phyloP scores from a whole-genome alignment of 78 protist genomes.

The Pigoraptor vietnamica region DNA sequence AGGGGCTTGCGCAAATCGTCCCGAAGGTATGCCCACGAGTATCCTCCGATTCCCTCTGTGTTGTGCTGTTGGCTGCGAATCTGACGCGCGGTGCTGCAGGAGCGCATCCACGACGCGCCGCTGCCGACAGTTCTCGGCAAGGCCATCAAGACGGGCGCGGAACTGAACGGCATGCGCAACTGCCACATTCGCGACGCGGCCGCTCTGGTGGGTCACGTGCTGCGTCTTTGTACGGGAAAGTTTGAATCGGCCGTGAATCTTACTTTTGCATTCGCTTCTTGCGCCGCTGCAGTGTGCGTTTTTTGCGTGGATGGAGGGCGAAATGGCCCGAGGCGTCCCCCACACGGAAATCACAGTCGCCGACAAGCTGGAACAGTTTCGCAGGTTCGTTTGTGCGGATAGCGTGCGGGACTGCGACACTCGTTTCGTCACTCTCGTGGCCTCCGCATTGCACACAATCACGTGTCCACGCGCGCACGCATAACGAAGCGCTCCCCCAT shows the following conservation, averaged over 20 bases:
- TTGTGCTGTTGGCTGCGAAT: background rate
- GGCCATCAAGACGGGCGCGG: slow-evolving; percentile 74
- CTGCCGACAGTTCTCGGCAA: slow-evolving; percentile 26
- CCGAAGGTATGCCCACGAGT: background rate
- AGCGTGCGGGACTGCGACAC: no score
- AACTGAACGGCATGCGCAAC: slow-evolving; percentile 68
- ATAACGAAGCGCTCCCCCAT: background rate
- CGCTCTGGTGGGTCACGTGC: slow-evolving; percentile 37
- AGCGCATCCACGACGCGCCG: background rate
- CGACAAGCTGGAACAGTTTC: slow-evolving; percentile 37
- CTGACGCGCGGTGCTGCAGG: background rate
- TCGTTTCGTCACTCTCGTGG: no score
- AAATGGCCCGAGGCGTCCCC: background rate
- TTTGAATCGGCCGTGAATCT: no score
- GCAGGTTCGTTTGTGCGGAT: background rate
- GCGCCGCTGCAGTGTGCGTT: slow-evolving; percentile 16
- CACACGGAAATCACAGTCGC: slow-evolving; percentile 37
- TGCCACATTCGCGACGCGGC: slow-evolving; percentile 71
- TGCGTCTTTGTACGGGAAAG: no score
- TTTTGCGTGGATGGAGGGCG: slow-evolving; percentile 68
- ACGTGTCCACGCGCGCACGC: background rate
- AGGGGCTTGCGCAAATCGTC: background rate
- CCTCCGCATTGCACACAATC: background rate
- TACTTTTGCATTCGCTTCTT: background rate
- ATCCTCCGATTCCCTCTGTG: background rate